Percentiles rank a stretch among this genome's conserved stretches.
Conservation (phyloP, 495 filamentous ascomycete genomes). For the Bryoglossum gracile region DNA sequence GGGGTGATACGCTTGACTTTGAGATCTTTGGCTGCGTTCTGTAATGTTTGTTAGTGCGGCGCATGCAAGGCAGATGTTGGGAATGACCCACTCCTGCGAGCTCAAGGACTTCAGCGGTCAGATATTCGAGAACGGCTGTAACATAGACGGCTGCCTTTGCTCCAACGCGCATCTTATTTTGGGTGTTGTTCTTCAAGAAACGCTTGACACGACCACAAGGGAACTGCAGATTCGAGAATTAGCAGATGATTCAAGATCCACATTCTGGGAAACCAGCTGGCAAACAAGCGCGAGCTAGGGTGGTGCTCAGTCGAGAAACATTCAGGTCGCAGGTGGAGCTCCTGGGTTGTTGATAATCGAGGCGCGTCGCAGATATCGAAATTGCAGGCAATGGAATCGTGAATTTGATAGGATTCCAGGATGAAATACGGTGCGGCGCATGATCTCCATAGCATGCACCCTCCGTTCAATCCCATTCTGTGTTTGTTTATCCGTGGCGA, state of each 20-base stretch:
- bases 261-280: no score
- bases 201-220: conserved; percentile 99
- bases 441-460: background rate
- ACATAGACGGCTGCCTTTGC: conserved; percentile 99
- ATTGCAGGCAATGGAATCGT: background rate
- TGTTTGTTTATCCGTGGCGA: conserved; percentile 11
- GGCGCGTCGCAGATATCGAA: conserved; percentile 16
- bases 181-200: conserved; percentile 98
- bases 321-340: background rate
- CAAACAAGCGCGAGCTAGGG: no score
- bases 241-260: conserved; percentile 18
- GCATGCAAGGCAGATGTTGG: conserved; percentile 7
- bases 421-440: conserved; percentile 4
- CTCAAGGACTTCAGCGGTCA: conserved; percentile 97
- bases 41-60: conserved; percentile 9
- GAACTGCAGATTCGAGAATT: conserved; percentile 56
- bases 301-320: no score
- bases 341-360: conserved; percentile 11
- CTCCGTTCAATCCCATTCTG: background rate
- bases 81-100: conserved; percentile 66
- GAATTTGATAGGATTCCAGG: background rate
- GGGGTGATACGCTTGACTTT: conserved; percentile 99
- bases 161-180: conserved; percentile 99
- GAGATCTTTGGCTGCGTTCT: conserved; percentile 97
- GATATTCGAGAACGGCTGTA: conserved; percentile 94